Evolutionary conservation across 768 basidiomycete species (phyloP).

Genomic region (Termitomyces sp.): DNA sequence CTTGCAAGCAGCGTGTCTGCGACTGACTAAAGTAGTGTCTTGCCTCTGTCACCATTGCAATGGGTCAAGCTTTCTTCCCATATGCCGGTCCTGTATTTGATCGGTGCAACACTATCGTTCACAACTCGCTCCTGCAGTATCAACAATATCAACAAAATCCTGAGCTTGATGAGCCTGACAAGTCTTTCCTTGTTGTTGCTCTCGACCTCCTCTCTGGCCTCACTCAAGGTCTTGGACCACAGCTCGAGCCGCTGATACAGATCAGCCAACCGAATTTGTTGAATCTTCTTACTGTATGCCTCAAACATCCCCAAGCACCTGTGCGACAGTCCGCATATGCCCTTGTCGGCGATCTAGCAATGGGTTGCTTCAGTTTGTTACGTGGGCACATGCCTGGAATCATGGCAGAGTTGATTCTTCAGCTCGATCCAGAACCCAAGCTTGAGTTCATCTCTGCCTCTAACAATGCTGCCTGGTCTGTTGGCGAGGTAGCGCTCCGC

Average conservation of each 20-base stretch:
- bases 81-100: conserved; percentile 92
- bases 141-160: conserved; percentile 86
- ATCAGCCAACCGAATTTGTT: conserved; percentile 73
- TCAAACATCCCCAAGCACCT: conserved; percentile 94
- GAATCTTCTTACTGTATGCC: conserved; percentile 75
- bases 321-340: conserved; percentile 97
- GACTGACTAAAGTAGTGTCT: conserved; percentile 61
- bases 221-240: conserved; percentile 85
- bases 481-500: conserved; percentile 93
- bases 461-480: conserved; percentile 99
- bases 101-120: conserved; percentile 83
- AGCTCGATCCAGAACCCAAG: conserved; percentile 91
- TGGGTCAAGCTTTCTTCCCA: conserved; percentile 81
- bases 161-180: conserved; percentile 92
- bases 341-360: conserved; percentile 96
- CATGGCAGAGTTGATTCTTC: conserved; percentile 84
- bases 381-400: conserved; percentile 83
- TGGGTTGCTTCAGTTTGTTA: conserved; percentile 87
- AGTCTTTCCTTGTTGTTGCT: conserved; percentile 95
- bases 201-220: conserved; percentile 95
- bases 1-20: neutral
- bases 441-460: conserved; percentile 94
- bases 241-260: conserved; percentile 69
- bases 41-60: conserved; percentile 95
- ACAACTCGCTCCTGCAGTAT: conserved; percentile 76